Percentiles rank a stretch among this genome's conserved stretches.
Evolutionary conservation across 805 yeast species (phyloP).

Genomic region (Candida maris): DNA sequence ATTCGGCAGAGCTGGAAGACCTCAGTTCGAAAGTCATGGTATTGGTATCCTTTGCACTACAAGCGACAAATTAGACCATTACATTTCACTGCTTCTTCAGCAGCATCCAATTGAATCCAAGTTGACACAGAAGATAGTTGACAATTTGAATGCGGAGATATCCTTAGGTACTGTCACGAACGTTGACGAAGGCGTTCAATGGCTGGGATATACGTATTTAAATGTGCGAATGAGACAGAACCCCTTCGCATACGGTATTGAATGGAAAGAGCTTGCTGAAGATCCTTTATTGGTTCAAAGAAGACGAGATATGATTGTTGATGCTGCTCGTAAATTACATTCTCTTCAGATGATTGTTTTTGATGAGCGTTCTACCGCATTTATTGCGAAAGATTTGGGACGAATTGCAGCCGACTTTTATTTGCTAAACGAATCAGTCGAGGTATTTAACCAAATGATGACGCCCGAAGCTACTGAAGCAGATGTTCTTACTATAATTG

Average conservation of each 20-base stretch:
- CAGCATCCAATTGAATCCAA: slow-evolving; percentile 96
- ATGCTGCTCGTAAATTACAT: slow-evolving; percentile 83
- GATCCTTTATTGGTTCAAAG: slow-evolving; percentile 78
- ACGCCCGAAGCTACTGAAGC: slow-evolving; percentile 88
- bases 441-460: slow-evolving; percentile 81
- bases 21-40: slow-evolving; percentile 90
- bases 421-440: slow-evolving; percentile 77
- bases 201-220: slow-evolving; percentile 98
- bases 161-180: slow-evolving; percentile 93
- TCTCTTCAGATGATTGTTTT: slow-evolving; percentile 87
- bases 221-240: slow-evolving; percentile 91
- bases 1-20: slow-evolving; percentile 99
- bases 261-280: slow-evolving; percentile 76
- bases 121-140: slow-evolving; percentile 73
- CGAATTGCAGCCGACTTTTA: slow-evolving; percentile 94
- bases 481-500: slow-evolving; percentile 80
- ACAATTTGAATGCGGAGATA: slow-evolving; percentile 93
- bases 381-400: slow-evolving; percentile 85
- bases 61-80: slow-evolving; percentile 77
- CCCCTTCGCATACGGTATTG: slow-evolving; percentile 89
- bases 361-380: slow-evolving; percentile 78
- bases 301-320: slow-evolving; percentile 69
- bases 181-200: slow-evolving; percentile 88
- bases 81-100: slow-evolving; percentile 82
- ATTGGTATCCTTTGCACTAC: slow-evolving; percentile 89